Base-by-base conservation (phyloP, 805 yeast species). In the Grigorovia transvaalensis region DNA sequence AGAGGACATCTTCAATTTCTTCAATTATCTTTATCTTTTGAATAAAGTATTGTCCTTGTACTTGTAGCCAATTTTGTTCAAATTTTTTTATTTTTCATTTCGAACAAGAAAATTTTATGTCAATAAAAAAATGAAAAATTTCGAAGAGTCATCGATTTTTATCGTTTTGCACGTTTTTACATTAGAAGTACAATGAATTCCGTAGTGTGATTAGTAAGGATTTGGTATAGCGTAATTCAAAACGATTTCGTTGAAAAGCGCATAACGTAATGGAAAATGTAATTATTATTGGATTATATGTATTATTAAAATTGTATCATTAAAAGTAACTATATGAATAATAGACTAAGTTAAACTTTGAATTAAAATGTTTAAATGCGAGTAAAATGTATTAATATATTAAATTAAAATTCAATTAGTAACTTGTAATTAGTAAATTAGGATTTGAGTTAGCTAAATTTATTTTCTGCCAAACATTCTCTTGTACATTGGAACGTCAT, bases 401-500 rank as follows among this genome's bases (percentile, higher is more conserved):
- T 33, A 33, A 33, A 33, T 33, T 33, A 33, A 33, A 3, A 33
- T 33, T 33, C 8, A 33, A 33, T 33, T 33, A 33, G 3, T 33
- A 11, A 33, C 11, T 33, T 33, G 4, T 33, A 33, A 33, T 33
- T 33, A 13, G 38, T 11, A 33, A 33, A 11, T 33, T 11, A 9
- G 38, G 38, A 13, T 33, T 33, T 33, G 15, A 13, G 11, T 33
- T 33, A 33, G 38, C 15, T 33, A 33, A 33, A 33, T 11, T 41
- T 20, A 46, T 12, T 43, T 44, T 44, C 45, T 33, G 18, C 47
- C 42, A 13, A 44, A 17, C 44, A 53, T 49, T 48, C 54, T 54
- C 53, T 54, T 54, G 53, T 48, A 54, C 47, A 55, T 55, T 49
- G 65, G 63, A 47, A 56, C 56, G 18, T 61, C 63, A 49, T 63